Evolutionary conservation across 768 basidiomycete genomes (phyloP).

Genomic region (Tylopilus balloui): DNA sequence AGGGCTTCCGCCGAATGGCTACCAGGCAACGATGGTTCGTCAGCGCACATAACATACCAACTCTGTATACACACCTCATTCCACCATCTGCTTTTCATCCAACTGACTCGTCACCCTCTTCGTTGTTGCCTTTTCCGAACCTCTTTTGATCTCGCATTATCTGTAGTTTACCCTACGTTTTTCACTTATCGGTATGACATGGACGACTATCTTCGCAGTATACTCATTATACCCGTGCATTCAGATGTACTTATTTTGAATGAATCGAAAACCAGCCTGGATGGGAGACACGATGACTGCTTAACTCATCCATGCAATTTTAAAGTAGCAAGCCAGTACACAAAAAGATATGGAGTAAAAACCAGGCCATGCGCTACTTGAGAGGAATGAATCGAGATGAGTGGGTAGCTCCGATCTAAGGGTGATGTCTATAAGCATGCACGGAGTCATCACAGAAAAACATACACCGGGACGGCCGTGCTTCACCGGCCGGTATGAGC

Average conservation of each 20-base stretch:
- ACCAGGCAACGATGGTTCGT: slow-evolving; percentile 43
- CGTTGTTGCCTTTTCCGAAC: slow-evolving; percentile 17
- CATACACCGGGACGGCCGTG: slow-evolving; percentile 99
- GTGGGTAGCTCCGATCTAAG: slow-evolving; percentile 85
- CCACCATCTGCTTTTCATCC: slow-evolving; percentile 23
- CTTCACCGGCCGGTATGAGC: slow-evolving; percentile 98
- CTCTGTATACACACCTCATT: background rate
- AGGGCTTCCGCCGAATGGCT: slow-evolving; percentile 39
- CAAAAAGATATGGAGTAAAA: slow-evolving; percentile 24
- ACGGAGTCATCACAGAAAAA: slow-evolving; percentile 15
- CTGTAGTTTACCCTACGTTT: slow-evolving; percentile 56
- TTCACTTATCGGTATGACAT: slow-evolving; percentile 48
- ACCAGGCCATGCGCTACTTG: slow-evolving; percentile 68
- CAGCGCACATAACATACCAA: slow-evolving; percentile 42
- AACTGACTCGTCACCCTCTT: slow-evolving; percentile 27
- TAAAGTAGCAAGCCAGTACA: slow-evolving; percentile 23
- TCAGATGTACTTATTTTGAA: slow-evolving; percentile 39
- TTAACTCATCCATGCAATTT: slow-evolving; percentile 33
- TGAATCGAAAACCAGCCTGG: slow-evolving; percentile 20
- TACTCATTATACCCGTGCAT: slow-evolving; percentile 56
- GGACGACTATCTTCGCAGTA: slow-evolving; percentile 58
- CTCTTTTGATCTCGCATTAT: slow-evolving; percentile 45
- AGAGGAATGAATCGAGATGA: slow-evolving; percentile 92
- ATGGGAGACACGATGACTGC: slow-evolving; percentile 3
- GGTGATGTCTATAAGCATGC: slow-evolving; percentile 10